phyloP scores from a whole-genome alignment of 495 filamentous ascomycete species.

The Aspergillus taichungensis region DNA sequence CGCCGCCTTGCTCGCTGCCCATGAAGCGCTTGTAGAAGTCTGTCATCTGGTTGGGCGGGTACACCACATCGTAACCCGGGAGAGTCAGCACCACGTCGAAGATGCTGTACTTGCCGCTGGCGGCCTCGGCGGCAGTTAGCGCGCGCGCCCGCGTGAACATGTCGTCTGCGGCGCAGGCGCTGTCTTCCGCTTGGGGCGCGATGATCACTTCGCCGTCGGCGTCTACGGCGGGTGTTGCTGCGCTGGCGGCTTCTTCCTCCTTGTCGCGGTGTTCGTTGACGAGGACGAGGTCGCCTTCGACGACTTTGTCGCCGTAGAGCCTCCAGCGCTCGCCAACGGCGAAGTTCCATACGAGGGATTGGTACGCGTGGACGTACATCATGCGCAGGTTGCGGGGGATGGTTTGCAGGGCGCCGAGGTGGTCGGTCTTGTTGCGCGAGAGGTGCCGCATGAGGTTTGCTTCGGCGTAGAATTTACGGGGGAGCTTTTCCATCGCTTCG shows the following conservation, averaged over 20 bases:
- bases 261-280: slow-evolving; percentile 46
- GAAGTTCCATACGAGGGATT: slow-evolving; percentile 87
- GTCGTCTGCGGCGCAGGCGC: slow-evolving; percentile 45
- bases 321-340: slow-evolving; percentile 72
- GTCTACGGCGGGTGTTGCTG: slow-evolving; percentile 39
- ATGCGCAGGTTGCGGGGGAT: slow-evolving; percentile 71
- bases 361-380: slow-evolving; percentile 97
- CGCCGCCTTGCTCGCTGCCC: slow-evolving; percentile 64
- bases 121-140: slow-evolving; percentile 68
- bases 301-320: slow-evolving; percentile 55
- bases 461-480: slow-evolving; percentile 76
- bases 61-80: slow-evolving; percentile 82
- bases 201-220: slow-evolving; percentile 63
- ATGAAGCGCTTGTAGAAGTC: slow-evolving; percentile 79
- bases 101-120: slow-evolving; percentile 67
- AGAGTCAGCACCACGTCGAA: slow-evolving; percentile 92
- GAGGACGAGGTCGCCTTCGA: slow-evolving; percentile 83
- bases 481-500: slow-evolving; percentile 58
- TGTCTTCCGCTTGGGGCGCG: slow-evolving; percentile 47
- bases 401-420: slow-evolving; percentile 63
- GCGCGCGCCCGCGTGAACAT: slow-evolving; percentile 66
- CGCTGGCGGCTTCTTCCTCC: slow-evolving; percentile 6
- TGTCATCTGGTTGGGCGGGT: slow-evolving; percentile 74
- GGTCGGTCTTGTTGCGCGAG: slow-evolving; percentile 47
- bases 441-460: slow-evolving; percentile 67